These are phyloP conservation scores for Aspergillus avenaceus DNA, from an alignment of 495 filamentous ascomycete genomes.

Conservation along the genomic window DNA sequence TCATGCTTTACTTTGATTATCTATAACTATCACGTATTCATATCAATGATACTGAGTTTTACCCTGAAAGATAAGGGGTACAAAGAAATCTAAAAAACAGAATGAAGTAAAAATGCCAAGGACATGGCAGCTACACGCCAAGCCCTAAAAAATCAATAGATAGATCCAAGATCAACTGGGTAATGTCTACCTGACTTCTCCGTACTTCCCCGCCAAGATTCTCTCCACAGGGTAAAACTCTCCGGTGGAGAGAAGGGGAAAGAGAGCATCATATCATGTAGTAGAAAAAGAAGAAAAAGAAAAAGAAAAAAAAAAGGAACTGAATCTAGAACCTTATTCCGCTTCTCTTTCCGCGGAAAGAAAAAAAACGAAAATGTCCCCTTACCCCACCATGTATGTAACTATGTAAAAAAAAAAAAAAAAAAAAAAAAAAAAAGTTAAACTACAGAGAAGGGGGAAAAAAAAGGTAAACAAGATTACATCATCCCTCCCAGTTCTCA, in stretches of 20 bases:
- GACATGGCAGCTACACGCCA: slow-evolving; percentile 33
- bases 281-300: neutral
- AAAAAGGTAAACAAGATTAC: no score
- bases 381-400: neutral
- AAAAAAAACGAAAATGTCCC: no score
- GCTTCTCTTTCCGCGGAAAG: neutral
- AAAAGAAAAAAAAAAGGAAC: neutral
- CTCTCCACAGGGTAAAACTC: neutral
- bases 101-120: slow-evolving; percentile 29
- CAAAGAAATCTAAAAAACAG: slow-evolving; percentile 20
- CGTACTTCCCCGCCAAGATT: neutral
- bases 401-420: no score
- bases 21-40: slow-evolving; percentile 1
- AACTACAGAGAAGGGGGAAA: no score
- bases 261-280: neutral
- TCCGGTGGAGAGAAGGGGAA: neutral
- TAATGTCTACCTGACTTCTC: neutral
- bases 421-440: no score
- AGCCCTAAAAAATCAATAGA: slow-evolving; percentile 22
- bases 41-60: slow-evolving; percentile 14
- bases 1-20: no score
- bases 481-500: no score
- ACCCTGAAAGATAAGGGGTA: slow-evolving; percentile 8
- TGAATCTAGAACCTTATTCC: no score
- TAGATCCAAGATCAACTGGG: slow-evolving; percentile 9